phyloP scores from a whole-genome alignment of 2,329 filamentous ascomycete genomes.

The Trichoderma cornu-damae region DNA sequence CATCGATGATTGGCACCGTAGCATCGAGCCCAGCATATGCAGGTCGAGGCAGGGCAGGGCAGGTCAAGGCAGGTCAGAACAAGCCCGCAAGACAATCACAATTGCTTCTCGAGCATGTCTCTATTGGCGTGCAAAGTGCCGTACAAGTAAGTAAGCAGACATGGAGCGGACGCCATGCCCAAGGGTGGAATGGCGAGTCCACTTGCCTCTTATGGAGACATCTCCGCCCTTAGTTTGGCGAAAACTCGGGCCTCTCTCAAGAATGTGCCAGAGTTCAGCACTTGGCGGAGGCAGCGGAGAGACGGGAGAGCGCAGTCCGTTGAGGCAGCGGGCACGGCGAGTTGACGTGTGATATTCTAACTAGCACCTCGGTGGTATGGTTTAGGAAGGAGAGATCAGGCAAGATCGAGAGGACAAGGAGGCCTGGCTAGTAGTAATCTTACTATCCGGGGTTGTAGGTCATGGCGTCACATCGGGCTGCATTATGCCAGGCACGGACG shows the following conservation, averaged over 20 bases:
- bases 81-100: background rate
- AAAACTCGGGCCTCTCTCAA: background rate
- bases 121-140: background rate
- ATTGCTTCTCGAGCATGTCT: too few species aligned
- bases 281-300: conserved; percentile 8
- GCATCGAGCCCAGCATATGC: background rate
- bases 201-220: conserved; percentile 13
- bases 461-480: conserved; percentile 11
- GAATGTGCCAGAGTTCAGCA: conserved; percentile 1
- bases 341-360: background rate
- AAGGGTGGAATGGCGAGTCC: background rate
- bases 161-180: background rate
- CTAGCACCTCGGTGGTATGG: background rate
- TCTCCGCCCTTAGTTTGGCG: background rate
- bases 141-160: background rate
- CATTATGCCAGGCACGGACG: conserved; percentile 11
- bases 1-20: conserved; percentile 1
- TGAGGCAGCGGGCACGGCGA: background rate
- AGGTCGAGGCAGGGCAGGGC: background rate
- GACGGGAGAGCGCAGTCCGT: background rate
- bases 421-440: background rate
- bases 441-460: background rate
- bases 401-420: conserved; percentile 9
- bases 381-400: conserved; percentile 1
- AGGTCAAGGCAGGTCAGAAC: background rate